Evolutionary conservation across 176 grass and related monocot species (phyloP), one percentile per base, ranked within the genome.

Genomic region (Thalia dealbata): DNA sequence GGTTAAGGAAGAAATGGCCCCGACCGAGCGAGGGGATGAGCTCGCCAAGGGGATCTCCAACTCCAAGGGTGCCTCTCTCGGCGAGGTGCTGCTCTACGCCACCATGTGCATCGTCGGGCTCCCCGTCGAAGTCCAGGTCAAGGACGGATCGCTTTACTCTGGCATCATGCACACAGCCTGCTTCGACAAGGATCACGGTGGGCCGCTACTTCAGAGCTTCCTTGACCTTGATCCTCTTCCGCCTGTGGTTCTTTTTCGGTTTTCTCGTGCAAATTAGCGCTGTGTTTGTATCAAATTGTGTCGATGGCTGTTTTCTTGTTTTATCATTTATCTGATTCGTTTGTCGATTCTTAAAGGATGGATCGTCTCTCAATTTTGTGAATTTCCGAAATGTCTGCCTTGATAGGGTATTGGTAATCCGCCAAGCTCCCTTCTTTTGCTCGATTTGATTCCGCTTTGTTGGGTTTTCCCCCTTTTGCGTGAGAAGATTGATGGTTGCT

Each of bases 141-240:
- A 82, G 76, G 95, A 97, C 85, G 95, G 95, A 84, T 97, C 95
- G 69, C 75, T 87, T 61, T 97, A 92, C 77, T 86, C 81, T 22
- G 95, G 95, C 70, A 80, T 97, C 90, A 86, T 97, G 78, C 95
- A 97, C 89, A 88, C 95, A 66, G 95, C 95, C 75, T 79, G 38
- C 78, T 56, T 92, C 79, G 79, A 92, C 54, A 69, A 38, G 10
- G 85, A 85, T 77, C 85, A 84, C 70, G 90, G 95, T 92, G 46
- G 11, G 75, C 24, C 61, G 3, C 61, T 4, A 13, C 10, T 64
- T 29, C 14, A 11, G 10, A 30, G 25, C 13, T 64, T 29, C 14
- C 10, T 64, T 25, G 25, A 70, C 32, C 64, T 67, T 43, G 12
- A 28, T 63, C 26, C 23, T 42, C 13, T 23, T 14, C 8, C 25